Conservation (phyloP, 2,329 filamentous ascomycete species). For the Alternaria consortialis region DNA sequence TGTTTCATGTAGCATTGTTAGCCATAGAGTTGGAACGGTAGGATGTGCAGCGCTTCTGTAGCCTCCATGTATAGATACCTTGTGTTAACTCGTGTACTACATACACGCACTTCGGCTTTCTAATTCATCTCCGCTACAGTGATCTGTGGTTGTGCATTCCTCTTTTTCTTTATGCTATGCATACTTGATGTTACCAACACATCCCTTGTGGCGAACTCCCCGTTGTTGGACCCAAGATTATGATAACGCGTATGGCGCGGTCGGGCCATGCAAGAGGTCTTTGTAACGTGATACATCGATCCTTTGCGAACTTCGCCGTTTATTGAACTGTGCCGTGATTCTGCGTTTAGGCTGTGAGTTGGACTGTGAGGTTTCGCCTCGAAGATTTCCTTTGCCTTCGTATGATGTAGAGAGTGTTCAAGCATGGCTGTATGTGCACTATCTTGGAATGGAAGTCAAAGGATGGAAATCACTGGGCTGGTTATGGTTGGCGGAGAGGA, state of each 20-base stretch:
- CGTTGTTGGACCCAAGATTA: neutral
- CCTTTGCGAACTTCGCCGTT: too few relatives aligned
- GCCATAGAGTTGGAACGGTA: neutral
- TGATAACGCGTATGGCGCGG: neutral
- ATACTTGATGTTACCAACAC: neutral
- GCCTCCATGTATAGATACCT: neutral
- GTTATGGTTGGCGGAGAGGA: neutral
- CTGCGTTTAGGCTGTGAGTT: neutral
- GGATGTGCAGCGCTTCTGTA: neutral
- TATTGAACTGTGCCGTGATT: neutral
- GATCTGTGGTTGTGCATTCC: neutral
- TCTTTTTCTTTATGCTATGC: neutral
- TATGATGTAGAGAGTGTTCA: neutral
- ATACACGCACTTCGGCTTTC: neutral
- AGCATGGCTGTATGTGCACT: too few relatives aligned
- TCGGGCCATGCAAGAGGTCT: conserved; percentile 3
- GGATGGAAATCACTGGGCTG: too few relatives aligned
- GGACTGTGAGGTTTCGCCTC: neutral
- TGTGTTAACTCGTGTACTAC: neutral
- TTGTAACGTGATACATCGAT: neutral
- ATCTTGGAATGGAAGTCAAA: neutral
- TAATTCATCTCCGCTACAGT: neutral
- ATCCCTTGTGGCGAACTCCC: neutral
- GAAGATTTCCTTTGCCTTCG: neutral
- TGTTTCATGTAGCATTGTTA: neutral